These are phyloP conservation scores for Breviolum minutum DNA, from an alignment of 73 alveolate species.

Conservation along the genomic window DNA sequence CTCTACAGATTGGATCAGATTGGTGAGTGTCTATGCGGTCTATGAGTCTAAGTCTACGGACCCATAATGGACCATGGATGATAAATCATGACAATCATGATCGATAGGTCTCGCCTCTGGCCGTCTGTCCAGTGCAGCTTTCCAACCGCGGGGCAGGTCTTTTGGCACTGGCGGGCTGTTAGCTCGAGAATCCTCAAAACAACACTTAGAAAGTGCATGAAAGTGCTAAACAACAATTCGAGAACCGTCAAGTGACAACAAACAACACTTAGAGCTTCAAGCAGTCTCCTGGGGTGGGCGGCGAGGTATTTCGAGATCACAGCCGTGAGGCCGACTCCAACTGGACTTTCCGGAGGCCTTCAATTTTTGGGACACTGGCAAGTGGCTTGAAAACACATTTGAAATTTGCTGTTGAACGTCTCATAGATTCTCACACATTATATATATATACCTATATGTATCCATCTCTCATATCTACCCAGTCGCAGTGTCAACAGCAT, in stretches of 20 bases:
- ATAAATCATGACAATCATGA: no score
- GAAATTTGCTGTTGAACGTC: no score
- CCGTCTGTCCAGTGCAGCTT: constrained; percentile 53
- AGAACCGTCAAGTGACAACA: background rate
- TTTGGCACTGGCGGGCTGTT: constrained; percentile 44
- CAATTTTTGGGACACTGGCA: background rate
- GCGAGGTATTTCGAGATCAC: constrained; percentile 29
- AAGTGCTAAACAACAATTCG: background rate
- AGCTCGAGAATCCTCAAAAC: background rate
- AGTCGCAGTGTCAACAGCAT: no score
- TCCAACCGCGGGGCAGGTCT: constrained; percentile 73
- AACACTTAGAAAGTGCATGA: background rate
- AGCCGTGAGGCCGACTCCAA: constrained; percentile 69
- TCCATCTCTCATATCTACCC: no score
- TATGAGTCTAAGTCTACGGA: no score
- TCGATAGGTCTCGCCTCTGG: constrained; percentile 15
- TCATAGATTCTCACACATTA: no score
- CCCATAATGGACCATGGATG: no score
- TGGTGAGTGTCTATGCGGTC: no score
- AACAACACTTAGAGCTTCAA: background rate
- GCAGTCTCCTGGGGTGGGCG: constrained; percentile 45
- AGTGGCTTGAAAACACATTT: no score
- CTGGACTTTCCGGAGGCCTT: constrained; percentile 57
- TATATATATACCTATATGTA: no score
- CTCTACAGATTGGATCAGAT: no score